Conservation (phyloP, 1,284 basidiomycete genomes). For the Malassezia dermatis region DNA sequence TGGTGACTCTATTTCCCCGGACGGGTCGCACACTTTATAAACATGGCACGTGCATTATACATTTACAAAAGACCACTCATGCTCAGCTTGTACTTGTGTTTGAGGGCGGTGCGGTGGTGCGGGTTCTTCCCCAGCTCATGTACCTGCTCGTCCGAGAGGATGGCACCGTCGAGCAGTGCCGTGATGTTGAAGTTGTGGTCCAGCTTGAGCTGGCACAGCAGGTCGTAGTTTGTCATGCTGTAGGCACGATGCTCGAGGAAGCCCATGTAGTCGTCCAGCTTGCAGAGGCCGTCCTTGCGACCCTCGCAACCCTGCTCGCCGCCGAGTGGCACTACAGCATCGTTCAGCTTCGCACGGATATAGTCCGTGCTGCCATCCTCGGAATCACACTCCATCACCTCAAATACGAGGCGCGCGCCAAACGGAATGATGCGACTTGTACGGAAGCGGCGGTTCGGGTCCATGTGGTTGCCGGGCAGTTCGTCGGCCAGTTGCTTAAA, state of each 20-base stretch:
- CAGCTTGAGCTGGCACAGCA: not conserved
- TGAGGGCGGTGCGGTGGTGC: not conserved
- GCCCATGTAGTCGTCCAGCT: constrained; percentile 62
- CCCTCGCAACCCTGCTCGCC: constrained; percentile 58
- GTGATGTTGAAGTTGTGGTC: constrained; percentile 1
- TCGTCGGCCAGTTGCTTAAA: constrained; percentile 28
- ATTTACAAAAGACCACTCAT: not conserved
- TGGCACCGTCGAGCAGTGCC: not conserved
- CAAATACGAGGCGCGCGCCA: constrained; percentile 26
- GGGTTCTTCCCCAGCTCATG: not conserved
- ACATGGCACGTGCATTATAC: not conserved
- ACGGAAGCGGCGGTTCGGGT: constrained; percentile 26
- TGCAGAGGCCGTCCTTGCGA: constrained; percentile 66
- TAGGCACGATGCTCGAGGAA: constrained; percentile 23
- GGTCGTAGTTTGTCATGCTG: constrained; percentile 29
- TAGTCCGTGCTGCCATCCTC: constrained; percentile 49
- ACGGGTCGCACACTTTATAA: not conserved
- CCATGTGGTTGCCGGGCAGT: constrained; percentile 19
- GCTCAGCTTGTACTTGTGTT: not conserved
- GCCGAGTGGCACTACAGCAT: constrained; percentile 54
- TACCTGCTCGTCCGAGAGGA: not conserved
- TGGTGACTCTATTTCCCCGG: not conserved
- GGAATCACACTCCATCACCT: constrained; percentile 26
- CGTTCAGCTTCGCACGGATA: constrained; percentile 71
- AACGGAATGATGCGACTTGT: constrained; percentile 30